Percentiles rank a stretch among this genome's conserved stretches.
phyloP scores from a whole-genome alignment of 768 basidiomycete genomes.

The Daedalea quercina region DNA sequence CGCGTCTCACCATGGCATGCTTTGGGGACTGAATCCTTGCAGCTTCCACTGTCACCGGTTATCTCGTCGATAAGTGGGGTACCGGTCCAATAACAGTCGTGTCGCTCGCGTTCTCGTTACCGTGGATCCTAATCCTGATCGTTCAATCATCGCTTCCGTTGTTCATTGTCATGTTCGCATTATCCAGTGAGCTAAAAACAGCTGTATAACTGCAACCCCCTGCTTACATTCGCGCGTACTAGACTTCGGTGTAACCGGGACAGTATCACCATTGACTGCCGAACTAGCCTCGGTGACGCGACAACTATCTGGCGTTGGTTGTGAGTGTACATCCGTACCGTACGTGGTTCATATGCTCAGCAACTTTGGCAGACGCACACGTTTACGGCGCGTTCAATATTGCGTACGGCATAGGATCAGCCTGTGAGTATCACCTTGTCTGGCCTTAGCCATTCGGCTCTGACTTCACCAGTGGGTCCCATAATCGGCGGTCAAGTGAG shows the following conservation, averaged over 20 bases:
- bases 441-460: background rate
- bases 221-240: background rate
- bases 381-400: slow-evolving; percentile 73
- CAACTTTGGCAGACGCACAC: slow-evolving; percentile 50
- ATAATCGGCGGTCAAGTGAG: slow-evolving; percentile 60
- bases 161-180: slow-evolving; percentile 41
- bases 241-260: slow-evolving; percentile 60
- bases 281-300: slow-evolving; percentile 61
- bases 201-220: background rate
- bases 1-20: background rate
- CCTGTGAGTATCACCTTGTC: slow-evolving; percentile 33
- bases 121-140: slow-evolving; percentile 57
- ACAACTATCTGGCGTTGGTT: slow-evolving; percentile 58
- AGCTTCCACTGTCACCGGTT: slow-evolving; percentile 60
- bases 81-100: slow-evolving; percentile 45
- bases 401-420: slow-evolving; percentile 58
- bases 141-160: slow-evolving; percentile 38
- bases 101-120: slow-evolving; percentile 45
- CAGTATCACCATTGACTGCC: slow-evolving; percentile 54
- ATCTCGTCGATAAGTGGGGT: slow-evolving; percentile 48
- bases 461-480: slow-evolving; percentile 48
- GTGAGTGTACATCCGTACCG: slow-evolving; percentile 29
- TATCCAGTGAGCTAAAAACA: slow-evolving; percentile 41
- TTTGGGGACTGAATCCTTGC: background rate
- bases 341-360: slow-evolving; percentile 1